Conservation (phyloP, 108 stramenopile species). For the Cyclostephanos invisitatus region DNA sequence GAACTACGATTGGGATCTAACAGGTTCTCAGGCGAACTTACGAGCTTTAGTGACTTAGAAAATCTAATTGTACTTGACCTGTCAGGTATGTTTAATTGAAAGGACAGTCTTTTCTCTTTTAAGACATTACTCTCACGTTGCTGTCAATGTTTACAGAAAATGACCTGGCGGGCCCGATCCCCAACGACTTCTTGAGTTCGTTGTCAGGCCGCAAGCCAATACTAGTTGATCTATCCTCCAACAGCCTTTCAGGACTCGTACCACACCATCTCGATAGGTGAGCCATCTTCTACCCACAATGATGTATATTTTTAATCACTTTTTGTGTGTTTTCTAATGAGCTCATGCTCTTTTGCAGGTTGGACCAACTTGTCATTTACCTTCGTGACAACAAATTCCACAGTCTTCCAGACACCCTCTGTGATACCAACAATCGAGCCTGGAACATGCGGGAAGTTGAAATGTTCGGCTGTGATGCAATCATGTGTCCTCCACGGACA, state of each 20-base stretch:
- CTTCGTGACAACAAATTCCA: conserved; percentile 69
- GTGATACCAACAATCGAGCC: conserved; percentile 46
- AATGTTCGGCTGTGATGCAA: conserved; percentile 67
- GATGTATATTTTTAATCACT: background rate
- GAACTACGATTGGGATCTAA: conserved; percentile 50
- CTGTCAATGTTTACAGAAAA: conserved; percentile 44
- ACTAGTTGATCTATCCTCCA: conserved; percentile 52
- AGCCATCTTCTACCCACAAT: background rate
- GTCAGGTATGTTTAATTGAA: conserved; percentile 22
- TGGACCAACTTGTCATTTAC: conserved; percentile 62
- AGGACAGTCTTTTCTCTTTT: background rate
- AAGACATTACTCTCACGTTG: background rate
- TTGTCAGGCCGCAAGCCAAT: conserved; percentile 40
- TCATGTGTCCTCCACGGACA: conserved; percentile 69
- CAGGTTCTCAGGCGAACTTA: conserved; percentile 35
- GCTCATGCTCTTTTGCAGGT: conserved; percentile 24
- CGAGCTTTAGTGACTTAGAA: conserved; percentile 32
- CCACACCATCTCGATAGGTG: conserved; percentile 55
- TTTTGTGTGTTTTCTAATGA: conserved; percentile 7
- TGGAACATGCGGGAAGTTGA: conserved; percentile 78
- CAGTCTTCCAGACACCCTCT: conserved; percentile 54
- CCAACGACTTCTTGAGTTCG: conserved; percentile 41
- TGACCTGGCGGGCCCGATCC: conserved; percentile 36
- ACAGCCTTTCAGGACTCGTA: conserved; percentile 46
- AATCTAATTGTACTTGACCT: conserved; percentile 39